Evolutionary conservation across 2,329 filamentous ascomycete species (phyloP), one percentile per base, ranked within the genome.

Genomic region (Cercospora canescens): DNA sequence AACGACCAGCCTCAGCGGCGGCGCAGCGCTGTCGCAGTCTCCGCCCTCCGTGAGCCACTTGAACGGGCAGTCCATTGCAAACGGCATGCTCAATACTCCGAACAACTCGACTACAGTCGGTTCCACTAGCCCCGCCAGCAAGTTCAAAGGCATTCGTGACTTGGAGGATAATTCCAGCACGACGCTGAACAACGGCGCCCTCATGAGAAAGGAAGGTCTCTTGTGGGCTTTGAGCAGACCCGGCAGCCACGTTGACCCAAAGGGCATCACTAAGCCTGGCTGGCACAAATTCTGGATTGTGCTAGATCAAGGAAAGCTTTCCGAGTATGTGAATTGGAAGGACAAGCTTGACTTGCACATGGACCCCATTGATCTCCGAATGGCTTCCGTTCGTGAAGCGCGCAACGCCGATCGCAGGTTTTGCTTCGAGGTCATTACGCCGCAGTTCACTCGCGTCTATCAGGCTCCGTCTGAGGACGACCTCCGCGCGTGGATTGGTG

Each of bases 201-300:
- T 26, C 4, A 90, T 94, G 71, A 88, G 92, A 52, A 99, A 98
- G 77, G 95, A 99, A 81, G 96, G 95, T 6, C 83, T 99, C 9
- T 80, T 99, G 7, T 99, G 95, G 95, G 93, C 96, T 28, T 82
- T 98, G 52, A 98, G 94, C 76, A 88, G 93, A 69, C 94, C 94
- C 3, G 94, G 94, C 18, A 94, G 93, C 64, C 95, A 99, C 78
- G 94, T 95, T 30, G 96, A 99, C 77, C 95, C 95, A 9, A 93
- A 95, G 72, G 94, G 93, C 18, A 84, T 99, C 72, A 98, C 97
- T 76, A 97, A 98, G 78, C 93, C 96, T 79, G 94, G 93, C 59
- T 99, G 95, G 95, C 95, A 99, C 79, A 99, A 99, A 92, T 99
- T 98, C 80, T 99, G 95, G 95, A 96, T 99, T 70, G 95, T 99